Evolutionary conservation across 164 flowering plant genomes (phyloP).

Genomic region (Kingdonia uniflora): DNA sequence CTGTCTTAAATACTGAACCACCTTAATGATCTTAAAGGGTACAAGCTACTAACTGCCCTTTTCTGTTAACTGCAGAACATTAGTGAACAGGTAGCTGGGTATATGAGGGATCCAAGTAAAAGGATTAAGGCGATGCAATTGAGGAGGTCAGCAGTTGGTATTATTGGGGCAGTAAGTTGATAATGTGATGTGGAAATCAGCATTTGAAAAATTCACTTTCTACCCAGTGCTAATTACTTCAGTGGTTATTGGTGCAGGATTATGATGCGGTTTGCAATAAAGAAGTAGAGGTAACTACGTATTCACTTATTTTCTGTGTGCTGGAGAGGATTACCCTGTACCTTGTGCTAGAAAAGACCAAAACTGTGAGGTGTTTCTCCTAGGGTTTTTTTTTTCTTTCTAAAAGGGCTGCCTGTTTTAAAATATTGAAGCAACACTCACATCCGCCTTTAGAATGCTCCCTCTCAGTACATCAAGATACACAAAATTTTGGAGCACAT

Average conservation of each 20-base stretch:
- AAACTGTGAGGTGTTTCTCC: too few species aligned
- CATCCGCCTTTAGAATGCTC: too few species aligned
- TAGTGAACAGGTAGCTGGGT: conserved; percentile 80
- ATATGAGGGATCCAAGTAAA: conserved; percentile 96
- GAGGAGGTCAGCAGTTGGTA: conserved; percentile 46
- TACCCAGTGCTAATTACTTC: neutral
- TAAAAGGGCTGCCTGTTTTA: too few species aligned
- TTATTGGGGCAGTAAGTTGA: conserved; percentile 61
- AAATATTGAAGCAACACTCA: too few species aligned
- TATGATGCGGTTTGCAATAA: conserved; percentile 13
- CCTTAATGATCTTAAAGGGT: neutral
- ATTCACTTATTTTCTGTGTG: too few species aligned
- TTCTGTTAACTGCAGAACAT: conserved; percentile 42
- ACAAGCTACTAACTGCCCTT: neutral
- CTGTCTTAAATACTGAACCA: conserved; percentile 5
- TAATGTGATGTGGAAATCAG: neutral
- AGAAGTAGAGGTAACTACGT: conserved; percentile 18
- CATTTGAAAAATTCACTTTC: neutral
- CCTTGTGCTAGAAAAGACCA: too few species aligned
- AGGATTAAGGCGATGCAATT: conserved; percentile 82
- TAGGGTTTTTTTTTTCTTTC: too few species aligned
- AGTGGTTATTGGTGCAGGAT: conserved; percentile 23
- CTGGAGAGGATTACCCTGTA: too few species aligned
- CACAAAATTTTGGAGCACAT: too few species aligned
- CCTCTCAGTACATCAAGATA: too few species aligned